Evolutionary conservation across 2,329 filamentous ascomycete genomes (phyloP).

Genomic region (Colletotrichum cordylinicola): DNA sequence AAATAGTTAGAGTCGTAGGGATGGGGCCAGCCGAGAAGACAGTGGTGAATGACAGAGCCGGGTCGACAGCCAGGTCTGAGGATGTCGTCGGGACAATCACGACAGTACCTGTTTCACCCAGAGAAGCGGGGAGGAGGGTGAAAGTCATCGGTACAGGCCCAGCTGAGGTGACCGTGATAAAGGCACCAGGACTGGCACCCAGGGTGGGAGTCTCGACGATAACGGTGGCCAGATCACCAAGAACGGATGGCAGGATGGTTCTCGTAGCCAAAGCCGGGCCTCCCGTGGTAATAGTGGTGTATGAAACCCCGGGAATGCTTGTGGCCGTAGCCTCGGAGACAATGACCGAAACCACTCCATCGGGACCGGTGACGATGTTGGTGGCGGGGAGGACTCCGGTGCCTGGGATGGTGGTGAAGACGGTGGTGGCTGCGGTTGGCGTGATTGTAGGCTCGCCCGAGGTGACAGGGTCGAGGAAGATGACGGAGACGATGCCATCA

Average conservation of each 20-base stretch:
- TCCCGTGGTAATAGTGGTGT: neutral
- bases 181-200: neutral
- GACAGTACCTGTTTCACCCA: neutral
- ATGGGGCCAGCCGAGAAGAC: neutral
- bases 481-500: neutral
- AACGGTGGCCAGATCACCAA: neutral
- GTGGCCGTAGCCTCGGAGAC: neutral
- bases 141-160: neutral
- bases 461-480: neutral
- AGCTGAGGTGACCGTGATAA: neutral
- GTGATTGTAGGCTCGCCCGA: neutral
- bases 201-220: neutral
- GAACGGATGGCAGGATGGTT: neutral
- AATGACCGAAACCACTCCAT: neutral
- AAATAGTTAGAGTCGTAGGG: neutral
- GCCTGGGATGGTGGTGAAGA: constrained; percentile 5
- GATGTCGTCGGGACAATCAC: neutral
- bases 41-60: neutral
- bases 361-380: neutral
- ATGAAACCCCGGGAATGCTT: neutral
- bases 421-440: neutral
- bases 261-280: neutral
- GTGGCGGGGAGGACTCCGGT: neutral
- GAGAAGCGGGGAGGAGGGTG: neutral
- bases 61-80: neutral